Evolutionary conservation across 225 moss, liverwort and hornwort species (phyloP), one percentile per base, ranked within the genome.

Genomic region (Physcomitrium patens): DNA sequence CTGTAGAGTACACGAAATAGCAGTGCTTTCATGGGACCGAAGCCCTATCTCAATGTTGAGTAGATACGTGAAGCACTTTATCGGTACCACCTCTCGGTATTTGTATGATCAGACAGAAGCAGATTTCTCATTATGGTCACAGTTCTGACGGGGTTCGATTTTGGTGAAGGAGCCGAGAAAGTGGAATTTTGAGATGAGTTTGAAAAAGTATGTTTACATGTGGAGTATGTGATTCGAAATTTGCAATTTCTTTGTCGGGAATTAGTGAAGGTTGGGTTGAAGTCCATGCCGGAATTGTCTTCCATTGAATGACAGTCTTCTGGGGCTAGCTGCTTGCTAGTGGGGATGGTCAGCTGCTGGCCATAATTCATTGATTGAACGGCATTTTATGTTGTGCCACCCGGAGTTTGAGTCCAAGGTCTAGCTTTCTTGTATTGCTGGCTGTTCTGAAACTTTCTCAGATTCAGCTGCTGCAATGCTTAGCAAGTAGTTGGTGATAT

Each of bases 21-120:
- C 24, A 24, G 6, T 15, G 17, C 10, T 42, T 43, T 3, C 19
- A 4, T 9, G 70, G 1, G 16, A 73, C 44, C 54, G 48, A 66
- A 18, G 15, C 12, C 45, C 17, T 46, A 23, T 59, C 16, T 68
- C 12, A 37, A 67, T 75, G 59, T 22, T 67, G 22, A 58, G 67
- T 41, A 59, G 59, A 9, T 48, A 75, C 11, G 31, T 7, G 7
- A 75, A 75, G 49, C 66, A 67, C 41, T 49, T 68, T 23, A 60
- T 51, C n/a, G 68, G 58, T 8, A 48, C 76, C n/a, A 51, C 42
- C 50, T 60, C 68, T 42, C 60, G 76, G 60, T 68, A 51, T 68
- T 17, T 22, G 16, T 13, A 49, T 59, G 18, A 20, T 8, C 19
- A 22, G 59, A 59, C 67, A 50, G 58, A 20, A 24, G 4, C 51